A percentile compares a stretch with the other conserved stretches of the same genome.
phyloP scores from a whole-genome alignment of 441 rosid genomes.

The Pelargonium cotyledonis region DNA sequence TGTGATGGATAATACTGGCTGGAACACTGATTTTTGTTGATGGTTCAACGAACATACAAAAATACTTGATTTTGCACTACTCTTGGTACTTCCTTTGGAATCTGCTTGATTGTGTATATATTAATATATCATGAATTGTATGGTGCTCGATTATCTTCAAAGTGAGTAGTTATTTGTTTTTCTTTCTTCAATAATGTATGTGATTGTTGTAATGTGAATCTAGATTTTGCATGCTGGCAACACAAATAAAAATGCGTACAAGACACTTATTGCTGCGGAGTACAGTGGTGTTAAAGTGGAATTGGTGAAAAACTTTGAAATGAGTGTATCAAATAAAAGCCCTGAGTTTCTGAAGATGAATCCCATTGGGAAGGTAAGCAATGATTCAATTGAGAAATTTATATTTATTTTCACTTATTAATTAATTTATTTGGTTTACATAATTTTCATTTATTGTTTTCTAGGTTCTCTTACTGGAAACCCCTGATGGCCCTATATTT shows the following conservation, averaged over 20 bases:
- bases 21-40: too few species aligned
- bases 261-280: conserved; percentile 27
- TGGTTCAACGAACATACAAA: too few species aligned
- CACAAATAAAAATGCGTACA: conserved; percentile 17
- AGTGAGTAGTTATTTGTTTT: not conserved
- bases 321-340: conserved; percentile 53
- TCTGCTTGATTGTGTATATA: too few species aligned
- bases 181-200: not conserved
- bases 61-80: too few species aligned
- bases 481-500: conserved; percentile 25
- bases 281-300: conserved; percentile 27
- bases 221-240: conserved; percentile 12
- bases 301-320: conserved; percentile 32
- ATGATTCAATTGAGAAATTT: not conserved
- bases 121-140: not conserved
- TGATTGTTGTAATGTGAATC: not conserved
- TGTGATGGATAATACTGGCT: too few species aligned
- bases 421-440: not conserved
- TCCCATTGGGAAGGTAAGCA: conserved; percentile 49
- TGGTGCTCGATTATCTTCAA: not conserved
- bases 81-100: too few species aligned
- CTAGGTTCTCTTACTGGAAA: conserved; percentile 25
- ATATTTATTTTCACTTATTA: not conserved
- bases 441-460: not conserved
- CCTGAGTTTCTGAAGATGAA: conserved; percentile 59